Evolutionary conservation across 2,329 filamentous ascomycete genomes (phyloP).

Genomic region (Aspergillus pseudoglaucus): DNA sequence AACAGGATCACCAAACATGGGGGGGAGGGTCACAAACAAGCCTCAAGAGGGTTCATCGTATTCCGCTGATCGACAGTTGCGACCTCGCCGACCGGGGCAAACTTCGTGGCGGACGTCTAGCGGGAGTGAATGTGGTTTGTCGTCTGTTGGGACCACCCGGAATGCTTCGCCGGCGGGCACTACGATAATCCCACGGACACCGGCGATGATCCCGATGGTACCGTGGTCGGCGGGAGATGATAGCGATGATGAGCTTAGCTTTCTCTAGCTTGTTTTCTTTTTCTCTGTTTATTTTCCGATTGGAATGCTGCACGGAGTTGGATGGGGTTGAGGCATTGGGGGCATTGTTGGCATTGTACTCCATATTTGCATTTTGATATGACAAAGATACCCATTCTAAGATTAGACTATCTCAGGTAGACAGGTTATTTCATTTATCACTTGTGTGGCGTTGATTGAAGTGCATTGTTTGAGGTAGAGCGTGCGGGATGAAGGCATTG

Average conservation of each 20-base stretch:
- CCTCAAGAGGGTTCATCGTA: too few species aligned
- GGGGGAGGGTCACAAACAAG: too few species aligned
- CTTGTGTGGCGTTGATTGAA: too few species aligned
- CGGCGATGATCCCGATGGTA: conserved; percentile 8
- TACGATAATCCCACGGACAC: conserved; percentile 1
- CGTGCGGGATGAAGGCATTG: too few species aligned
- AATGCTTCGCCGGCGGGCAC: not conserved
- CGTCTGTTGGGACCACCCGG: not conserved
- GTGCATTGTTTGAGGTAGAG: too few species aligned
- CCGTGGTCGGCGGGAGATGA: conserved; percentile 24
- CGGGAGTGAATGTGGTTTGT: too few species aligned
- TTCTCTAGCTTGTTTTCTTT: conserved; percentile 18
- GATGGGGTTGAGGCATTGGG: not conserved
- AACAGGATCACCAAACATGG: not conserved
- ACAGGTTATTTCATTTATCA: too few species aligned
- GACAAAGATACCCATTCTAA: too few species aligned
- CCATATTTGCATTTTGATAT: not conserved
- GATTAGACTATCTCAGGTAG: too few species aligned
- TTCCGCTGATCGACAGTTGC: too few species aligned
- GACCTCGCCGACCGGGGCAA: too few species aligned
- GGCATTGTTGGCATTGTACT: not conserved
- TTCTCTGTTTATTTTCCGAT: conserved; percentile 3
- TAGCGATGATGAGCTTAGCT: conserved; percentile 36
- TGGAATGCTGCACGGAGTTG: not conserved
- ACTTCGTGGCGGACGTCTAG: too few species aligned